Base-by-base conservation (phyloP, 139 green algal species). In the Haematococcus lacustris region DNA sequence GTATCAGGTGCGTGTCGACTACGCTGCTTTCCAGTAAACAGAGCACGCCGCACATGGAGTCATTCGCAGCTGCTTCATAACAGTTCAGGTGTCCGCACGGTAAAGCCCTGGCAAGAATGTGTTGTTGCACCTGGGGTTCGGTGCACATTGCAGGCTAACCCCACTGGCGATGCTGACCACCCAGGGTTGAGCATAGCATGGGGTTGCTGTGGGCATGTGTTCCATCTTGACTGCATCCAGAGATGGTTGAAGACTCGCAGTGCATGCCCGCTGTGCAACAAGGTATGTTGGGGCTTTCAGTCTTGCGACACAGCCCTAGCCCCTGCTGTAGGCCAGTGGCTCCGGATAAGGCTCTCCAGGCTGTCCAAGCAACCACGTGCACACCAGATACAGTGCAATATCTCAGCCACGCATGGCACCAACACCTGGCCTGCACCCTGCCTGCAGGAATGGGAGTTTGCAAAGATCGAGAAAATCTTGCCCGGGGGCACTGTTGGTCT, bases 181-280 rank as follows among this genome's bases (percentile, higher is more conserved):
- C 91, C 93, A 38, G 91, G 93, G 47, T 79, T 98, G 33, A 90
- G 75, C 70, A 98, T 98, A 51, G 91, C 93, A 1, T 98, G 93
- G 93, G 93, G 93, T 32, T 83, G 71, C 50, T 98, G 94, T 78
- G 94, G 93, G 17, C 94, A 98, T 57, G 94, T 98, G 28, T 98
- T 98, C 87, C 94, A 98, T 80, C 85, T 98, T 41, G 94, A 98
- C 86, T 98, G 94, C 89, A 98, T 98, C 59, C 92, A 97, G 76
- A 66, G 91, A 21, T 98, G 94, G 94, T 85, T 98, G 2, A 98
- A 98, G 83, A 98, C 94, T 3, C 84, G 93, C 60, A 85, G 71
- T 35, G 93, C 94, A 7, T 98, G 93, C 87, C 93, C 93, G 7
- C 83, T 98, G 35, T 97, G 92, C 90, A 96, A 96, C 88, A 95